Base-by-base conservation (phyloP, 2,329 filamentous ascomycete species). In the Aureobasidium sp. region DNA sequence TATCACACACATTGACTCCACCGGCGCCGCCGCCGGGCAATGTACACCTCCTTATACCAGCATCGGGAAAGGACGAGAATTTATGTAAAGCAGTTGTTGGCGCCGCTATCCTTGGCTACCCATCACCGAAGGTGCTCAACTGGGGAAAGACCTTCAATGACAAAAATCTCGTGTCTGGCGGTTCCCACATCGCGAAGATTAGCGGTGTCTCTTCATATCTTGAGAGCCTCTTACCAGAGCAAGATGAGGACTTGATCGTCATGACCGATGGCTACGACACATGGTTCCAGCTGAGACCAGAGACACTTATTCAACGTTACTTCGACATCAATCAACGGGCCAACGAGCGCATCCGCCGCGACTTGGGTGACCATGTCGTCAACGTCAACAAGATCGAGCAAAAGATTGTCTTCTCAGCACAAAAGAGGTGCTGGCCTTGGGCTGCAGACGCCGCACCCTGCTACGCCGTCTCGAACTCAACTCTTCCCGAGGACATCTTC, bases 261-360 rank as follows among this genome's bases (percentile, higher is more conserved):
- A 78, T 88, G 61, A 79, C 85, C 5, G 86, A 89, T 70, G 84
- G 82, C 2, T 80, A 83, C 69, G 84, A 88, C 63, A 77, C 83
- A 0, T 84, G 84, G 74, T 83, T 88, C 64, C 87, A 89, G 70
- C 76, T 89, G 1, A 84, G 85, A 0, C 81, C 84, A 2, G 81
- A 87, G 52, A 77, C 87, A n/a, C 73, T 89, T 63, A 79, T 89
- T 20, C 74, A 81, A 65, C 80, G 86, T 41, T 89, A 87, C 69
- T 53, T 57, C n/a, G 74, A 77, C 12, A 74, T 84, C 29, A 72
- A 82, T 27, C 57, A 48, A 13, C 59, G 64, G 34, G 69, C 70
- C 13, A 66, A 88, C 65, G 71, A 73, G 37, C 77, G 80, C 34
- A 72, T 87, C 43, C 73, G 75, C 41, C 71, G 76, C 20, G 64